Percentiles rank a stretch among this genome's conserved stretches.
Conservation (phyloP, 2,329 filamentous ascomycete species). For the Niveomyces coronatus region DNA sequence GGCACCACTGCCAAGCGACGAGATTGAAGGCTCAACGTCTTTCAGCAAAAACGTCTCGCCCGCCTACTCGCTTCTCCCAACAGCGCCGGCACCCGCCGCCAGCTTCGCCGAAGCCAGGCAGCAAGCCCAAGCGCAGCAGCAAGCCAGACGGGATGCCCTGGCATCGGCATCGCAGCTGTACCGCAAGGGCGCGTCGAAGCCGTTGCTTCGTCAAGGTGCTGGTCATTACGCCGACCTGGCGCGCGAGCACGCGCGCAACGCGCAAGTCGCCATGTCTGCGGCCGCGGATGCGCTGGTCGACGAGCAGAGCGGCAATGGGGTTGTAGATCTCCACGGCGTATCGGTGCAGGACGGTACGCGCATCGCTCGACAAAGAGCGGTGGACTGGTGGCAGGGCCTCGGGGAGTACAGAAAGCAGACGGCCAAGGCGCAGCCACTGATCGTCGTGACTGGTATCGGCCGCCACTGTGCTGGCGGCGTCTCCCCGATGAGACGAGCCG, state of each 20-base stretch:
- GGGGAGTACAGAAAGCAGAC: slow-evolving; percentile 50
- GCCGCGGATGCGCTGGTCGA: slow-evolving; percentile 63
- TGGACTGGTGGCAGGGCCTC: slow-evolving; percentile 65
- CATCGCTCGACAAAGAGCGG: slow-evolving; percentile 59
- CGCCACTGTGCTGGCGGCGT: slow-evolving; percentile 68
- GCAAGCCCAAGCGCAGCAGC: slow-evolving; percentile 18
- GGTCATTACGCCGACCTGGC: slow-evolving; percentile 65
- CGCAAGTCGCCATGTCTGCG: slow-evolving; percentile 48
- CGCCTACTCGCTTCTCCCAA: background rate
- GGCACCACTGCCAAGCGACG: slow-evolving; percentile 24
- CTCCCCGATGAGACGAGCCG: slow-evolving; percentile 66
- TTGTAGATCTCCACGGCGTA: slow-evolving; percentile 76
- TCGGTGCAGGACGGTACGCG: slow-evolving; percentile 70
- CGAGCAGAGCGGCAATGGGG: slow-evolving; percentile 47
- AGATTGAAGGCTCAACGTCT: slow-evolving; percentile 17
- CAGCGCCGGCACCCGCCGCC: slow-evolving; percentile 7
- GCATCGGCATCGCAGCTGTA: slow-evolving; percentile 30
- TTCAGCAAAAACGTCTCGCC: background rate
- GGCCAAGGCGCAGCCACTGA: slow-evolving; percentile 46
- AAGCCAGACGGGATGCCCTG: slow-evolving; percentile 22
- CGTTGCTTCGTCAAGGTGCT: slow-evolving; percentile 64
- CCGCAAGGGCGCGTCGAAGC: slow-evolving; percentile 52
- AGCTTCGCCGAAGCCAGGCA: slow-evolving; percentile 20
- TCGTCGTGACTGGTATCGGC: slow-evolving; percentile 73
- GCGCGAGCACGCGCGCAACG: slow-evolving; percentile 49